These are phyloP conservation scores for Hypericum perforatum DNA, from an alignment of 345 rosid species.

Conservation along the genomic window DNA sequence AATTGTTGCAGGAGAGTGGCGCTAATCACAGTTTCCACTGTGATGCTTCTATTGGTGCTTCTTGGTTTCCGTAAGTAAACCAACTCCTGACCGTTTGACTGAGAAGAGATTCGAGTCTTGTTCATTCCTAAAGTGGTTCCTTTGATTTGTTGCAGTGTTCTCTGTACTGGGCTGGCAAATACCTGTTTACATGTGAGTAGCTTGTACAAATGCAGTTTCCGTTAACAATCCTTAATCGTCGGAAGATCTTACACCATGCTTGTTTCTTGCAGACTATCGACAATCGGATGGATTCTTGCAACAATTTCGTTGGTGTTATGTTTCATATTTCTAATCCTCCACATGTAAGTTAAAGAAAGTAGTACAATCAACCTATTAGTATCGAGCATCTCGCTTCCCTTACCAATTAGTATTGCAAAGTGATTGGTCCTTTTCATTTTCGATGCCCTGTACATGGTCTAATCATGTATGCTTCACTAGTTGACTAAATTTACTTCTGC, in stretches of 20 bases:
- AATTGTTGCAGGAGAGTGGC: constrained; percentile 30
- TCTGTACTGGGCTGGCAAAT: constrained; percentile 33
- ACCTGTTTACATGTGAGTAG: constrained; percentile 41
- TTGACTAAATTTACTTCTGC: too few relatives aligned
- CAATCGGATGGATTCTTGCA: constrained; percentile 47
- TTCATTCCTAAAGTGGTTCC: not conserved
- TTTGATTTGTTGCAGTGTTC: constrained; percentile 25
- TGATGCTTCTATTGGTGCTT: constrained; percentile 34
- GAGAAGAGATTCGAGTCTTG: not conserved
- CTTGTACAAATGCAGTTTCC: not conserved
- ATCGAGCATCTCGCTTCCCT: too few relatives aligned
- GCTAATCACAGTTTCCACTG: constrained; percentile 25
- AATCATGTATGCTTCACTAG: not conserved
- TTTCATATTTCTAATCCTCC: constrained; percentile 43
- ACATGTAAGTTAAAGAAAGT: constrained; percentile 29
- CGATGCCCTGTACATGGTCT: too few relatives aligned
- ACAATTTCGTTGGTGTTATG: constrained; percentile 32
- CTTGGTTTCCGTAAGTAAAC: constrained; percentile 40
- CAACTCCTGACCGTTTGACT: not conserved
- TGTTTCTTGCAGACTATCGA: constrained; percentile 27
- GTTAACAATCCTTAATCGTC: not conserved
- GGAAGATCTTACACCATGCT: not conserved
- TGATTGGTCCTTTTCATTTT: too few relatives aligned
- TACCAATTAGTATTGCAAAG: too few relatives aligned
- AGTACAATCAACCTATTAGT: too few relatives aligned